phyloP scores from a whole-genome alignment of 176 grass and related monocot genomes.

The Melocanna baccifera region DNA sequence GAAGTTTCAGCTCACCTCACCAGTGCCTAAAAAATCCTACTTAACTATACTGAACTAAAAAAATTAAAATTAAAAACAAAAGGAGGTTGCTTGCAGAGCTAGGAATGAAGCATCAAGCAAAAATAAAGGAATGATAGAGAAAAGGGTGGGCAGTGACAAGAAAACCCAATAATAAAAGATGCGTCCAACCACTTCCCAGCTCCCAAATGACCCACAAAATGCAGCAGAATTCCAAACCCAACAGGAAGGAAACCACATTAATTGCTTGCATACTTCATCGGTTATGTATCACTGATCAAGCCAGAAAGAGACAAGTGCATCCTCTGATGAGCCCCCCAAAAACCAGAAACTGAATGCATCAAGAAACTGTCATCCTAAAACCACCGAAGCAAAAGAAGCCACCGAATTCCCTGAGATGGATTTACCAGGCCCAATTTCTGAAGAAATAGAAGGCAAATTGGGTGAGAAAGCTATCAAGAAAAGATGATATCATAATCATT shows the following conservation, averaged over 20 bases:
- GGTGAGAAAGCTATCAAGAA: background rate
- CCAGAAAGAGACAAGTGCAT: background rate
- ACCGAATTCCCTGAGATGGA: background rate
- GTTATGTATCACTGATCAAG: conserved; percentile 15
- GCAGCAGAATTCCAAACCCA: conserved; percentile 27
- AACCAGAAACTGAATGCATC: background rate
- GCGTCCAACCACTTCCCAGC: conserved; percentile 40
- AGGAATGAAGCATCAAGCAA: conserved; percentile 25
- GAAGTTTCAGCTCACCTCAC: background rate
- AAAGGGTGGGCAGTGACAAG: conserved; percentile 38
- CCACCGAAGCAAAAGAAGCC: background rate
- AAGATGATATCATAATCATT: background rate
- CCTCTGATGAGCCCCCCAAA: background rate
- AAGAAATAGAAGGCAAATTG: background rate
- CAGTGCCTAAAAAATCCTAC: background rate
- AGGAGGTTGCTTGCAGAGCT: conserved; percentile 35
- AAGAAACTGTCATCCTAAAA: background rate
- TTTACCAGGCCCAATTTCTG: background rate
- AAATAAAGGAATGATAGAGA: conserved; percentile 37
- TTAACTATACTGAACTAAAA: background rate
- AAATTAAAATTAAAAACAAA: background rate
- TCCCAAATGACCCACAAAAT: conserved; percentile 20
- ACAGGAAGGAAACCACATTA: conserved; percentile 32
- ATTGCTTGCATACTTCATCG: conserved; percentile 11
- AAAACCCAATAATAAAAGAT: conserved; percentile 48